Percentiles rank a stretch among this genome's conserved stretches.
These are phyloP conservation scores for Ascochyta lentis DNA, from an alignment of 2,329 filamentous ascomycete species.

Conservation along the genomic window DNA sequence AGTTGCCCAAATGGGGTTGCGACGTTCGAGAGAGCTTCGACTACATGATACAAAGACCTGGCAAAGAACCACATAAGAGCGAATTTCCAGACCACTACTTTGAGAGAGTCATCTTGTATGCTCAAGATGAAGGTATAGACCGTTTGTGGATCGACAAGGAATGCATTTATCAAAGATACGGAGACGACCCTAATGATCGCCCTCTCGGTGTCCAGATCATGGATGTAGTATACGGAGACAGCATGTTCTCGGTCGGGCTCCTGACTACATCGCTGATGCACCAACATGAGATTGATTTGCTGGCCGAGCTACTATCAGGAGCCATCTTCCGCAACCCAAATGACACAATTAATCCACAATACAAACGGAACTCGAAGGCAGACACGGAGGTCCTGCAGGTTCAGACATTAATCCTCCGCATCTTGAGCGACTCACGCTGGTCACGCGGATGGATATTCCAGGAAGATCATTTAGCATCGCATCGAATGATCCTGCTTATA, in stretches of 20 bases:
- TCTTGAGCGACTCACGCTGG: slow-evolving; percentile 28
- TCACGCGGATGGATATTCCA: slow-evolving; percentile 34
- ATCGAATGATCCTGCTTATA: slow-evolving; percentile 24
- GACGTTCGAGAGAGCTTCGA: slow-evolving; percentile 5
- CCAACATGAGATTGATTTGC: slow-evolving; percentile 16
- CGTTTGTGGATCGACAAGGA: slow-evolving; percentile 30
- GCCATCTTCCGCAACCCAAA: slow-evolving; percentile 1
- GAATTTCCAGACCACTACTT: slow-evolving; percentile 26
- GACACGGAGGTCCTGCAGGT: neutral
- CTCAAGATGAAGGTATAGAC: slow-evolving; percentile 9
- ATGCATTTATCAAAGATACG: slow-evolving; percentile 27
- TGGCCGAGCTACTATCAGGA: slow-evolving; percentile 13
- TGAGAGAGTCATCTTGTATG: slow-evolving; percentile 27
- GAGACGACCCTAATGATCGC: slow-evolving; percentile 15
- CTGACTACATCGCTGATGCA: slow-evolving; percentile 16
- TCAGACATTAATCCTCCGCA: slow-evolving; percentile 19
- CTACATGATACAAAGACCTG: slow-evolving; percentile 17
- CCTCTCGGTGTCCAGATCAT: slow-evolving; percentile 27
- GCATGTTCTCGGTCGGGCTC: slow-evolving; percentile 20
- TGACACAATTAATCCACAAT: neutral
- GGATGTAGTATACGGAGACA: slow-evolving; percentile 27
- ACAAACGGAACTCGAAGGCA: neutral
- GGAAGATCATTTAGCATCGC: slow-evolving; percentile 28
- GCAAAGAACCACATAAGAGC: slow-evolving; percentile 14
- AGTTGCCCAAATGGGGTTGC: neutral